These are phyloP conservation scores for Medakamo hakoo DNA, from an alignment of 139 green algal species.

Conservation along the genomic window DNA sequence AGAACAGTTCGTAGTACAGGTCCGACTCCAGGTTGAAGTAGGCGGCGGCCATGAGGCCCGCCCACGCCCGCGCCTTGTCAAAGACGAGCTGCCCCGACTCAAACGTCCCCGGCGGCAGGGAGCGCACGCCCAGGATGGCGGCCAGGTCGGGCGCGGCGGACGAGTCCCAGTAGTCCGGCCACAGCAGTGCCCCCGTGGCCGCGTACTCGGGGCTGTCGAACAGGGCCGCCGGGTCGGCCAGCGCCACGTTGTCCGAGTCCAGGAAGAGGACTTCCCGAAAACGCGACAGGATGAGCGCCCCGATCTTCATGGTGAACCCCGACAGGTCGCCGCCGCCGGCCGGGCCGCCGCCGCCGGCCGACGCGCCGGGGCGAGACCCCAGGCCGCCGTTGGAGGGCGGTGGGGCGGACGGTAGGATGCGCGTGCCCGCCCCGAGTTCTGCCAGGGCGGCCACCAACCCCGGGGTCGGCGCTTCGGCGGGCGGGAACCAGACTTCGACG, in stretches of 20 bases:
- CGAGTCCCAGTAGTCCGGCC: slow-evolving; percentile 41
- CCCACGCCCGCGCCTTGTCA: slow-evolving; percentile 32
- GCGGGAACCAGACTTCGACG: slow-evolving; percentile 31
- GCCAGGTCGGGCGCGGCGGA: slow-evolving; percentile 20
- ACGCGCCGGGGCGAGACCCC: not conserved
- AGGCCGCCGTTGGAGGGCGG: too few species aligned
- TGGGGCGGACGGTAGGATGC: slow-evolving; percentile 6
- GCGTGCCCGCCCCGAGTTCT: slow-evolving; percentile 5
- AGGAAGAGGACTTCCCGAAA: slow-evolving; percentile 42
- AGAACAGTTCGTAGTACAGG: slow-evolving; percentile 32
- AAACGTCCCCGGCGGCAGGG: slow-evolving; percentile 10
- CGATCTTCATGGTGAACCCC: slow-evolving; percentile 30
- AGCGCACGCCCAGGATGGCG: slow-evolving; percentile 6
- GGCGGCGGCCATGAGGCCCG: slow-evolving; percentile 18
- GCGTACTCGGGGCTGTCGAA: slow-evolving; percentile 21
- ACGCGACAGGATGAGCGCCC: slow-evolving; percentile 20
- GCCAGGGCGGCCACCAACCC: slow-evolving; percentile 15
- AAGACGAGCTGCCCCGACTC: slow-evolving; percentile 44
- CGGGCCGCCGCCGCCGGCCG: not conserved
- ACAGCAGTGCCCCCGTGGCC: slow-evolving; percentile 31
- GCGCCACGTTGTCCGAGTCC: slow-evolving; percentile 40
- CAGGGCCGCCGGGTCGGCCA: slow-evolving; percentile 25
- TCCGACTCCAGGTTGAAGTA: slow-evolving; percentile 30
- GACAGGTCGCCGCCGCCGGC: not conserved
- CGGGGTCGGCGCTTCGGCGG: slow-evolving; percentile 11